Percentiles rank a stretch among this genome's conserved stretches.
Evolutionary conservation across 306 rosid species (phyloP).

Genomic region (Mucuna pruriens): DNA sequence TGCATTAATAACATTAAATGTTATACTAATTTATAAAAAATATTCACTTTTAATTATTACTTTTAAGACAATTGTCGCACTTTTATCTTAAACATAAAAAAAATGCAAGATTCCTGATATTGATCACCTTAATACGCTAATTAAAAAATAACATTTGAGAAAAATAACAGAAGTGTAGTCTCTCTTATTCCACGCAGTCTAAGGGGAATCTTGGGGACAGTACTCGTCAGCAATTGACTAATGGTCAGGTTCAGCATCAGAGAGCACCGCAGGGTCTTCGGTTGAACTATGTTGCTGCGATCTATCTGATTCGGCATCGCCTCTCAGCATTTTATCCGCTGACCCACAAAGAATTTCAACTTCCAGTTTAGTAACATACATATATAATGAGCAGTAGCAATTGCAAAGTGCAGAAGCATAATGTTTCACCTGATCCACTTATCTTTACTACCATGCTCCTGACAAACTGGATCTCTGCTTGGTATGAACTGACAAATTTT

Average conservation of each 20-base stretch:
- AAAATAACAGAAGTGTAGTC: neutral
- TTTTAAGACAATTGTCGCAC: neutral
- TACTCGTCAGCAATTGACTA: slow-evolving; percentile 12
- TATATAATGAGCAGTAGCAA: neutral
- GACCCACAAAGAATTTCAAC: slow-evolving; percentile 19
- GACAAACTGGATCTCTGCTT: slow-evolving; percentile 64
- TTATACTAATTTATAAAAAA: neutral
- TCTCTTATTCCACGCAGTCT: slow-evolving; percentile 4
- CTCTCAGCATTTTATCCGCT: slow-evolving; percentile 49
- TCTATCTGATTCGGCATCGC: slow-evolving; percentile 42
- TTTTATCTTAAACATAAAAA: neutral
- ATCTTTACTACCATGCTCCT: slow-evolving; percentile 51
- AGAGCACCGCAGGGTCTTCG: slow-evolving; percentile 48
- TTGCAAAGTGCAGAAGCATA: neutral
- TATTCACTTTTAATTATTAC: neutral
- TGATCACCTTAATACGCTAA: neutral
- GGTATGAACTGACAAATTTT: slow-evolving; percentile 62
- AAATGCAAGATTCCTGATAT: neutral
- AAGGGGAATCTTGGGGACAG: neutral
- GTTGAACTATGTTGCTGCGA: slow-evolving; percentile 38
- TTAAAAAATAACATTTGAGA: neutral
- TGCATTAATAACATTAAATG: neutral
- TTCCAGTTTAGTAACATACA: slow-evolving; percentile 1
- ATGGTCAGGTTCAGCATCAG: slow-evolving; percentile 52
- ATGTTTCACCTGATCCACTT: slow-evolving; percentile 68